phyloP scores from a whole-genome alignment of 169 alveolate genomes.

The Plasmodium billcollinsi region DNA sequence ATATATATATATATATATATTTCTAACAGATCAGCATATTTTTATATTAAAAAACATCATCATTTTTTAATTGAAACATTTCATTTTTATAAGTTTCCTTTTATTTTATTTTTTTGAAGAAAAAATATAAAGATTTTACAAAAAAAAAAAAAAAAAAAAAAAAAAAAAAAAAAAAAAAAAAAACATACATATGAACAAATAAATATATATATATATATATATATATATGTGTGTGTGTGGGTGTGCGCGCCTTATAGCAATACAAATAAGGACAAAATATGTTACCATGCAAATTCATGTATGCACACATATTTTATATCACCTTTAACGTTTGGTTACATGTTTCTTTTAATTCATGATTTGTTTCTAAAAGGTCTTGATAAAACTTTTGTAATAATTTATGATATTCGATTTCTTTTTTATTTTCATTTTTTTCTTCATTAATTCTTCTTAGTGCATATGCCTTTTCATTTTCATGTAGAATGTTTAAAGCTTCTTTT shows the following conservation, averaged over 20 bases:
- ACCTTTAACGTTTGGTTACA: background rate
- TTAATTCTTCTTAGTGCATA: constrained; percentile 50
- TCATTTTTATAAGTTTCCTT: background rate
- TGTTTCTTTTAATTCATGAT: constrained; percentile 10
- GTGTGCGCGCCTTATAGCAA: no score
- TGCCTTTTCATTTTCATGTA: constrained; percentile 58
- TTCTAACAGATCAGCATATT: background rate
- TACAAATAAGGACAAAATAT: no score
- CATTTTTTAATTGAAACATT: background rate
- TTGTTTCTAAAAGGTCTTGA: constrained; percentile 26
- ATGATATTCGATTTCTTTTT: constrained; percentile 75
- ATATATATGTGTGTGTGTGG: no score
- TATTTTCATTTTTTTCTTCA: constrained; percentile 54
- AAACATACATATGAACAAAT: background rate
- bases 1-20: background rate
- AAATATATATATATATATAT: background rate
- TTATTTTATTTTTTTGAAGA: no score
- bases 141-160: constrained; percentile 3
- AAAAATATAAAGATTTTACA: background rate
- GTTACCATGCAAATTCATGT: no score
- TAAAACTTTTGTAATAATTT: constrained; percentile 77
- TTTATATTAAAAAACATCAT: no score
- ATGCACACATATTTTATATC: background rate
- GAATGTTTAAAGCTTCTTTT: constrained; percentile 37
- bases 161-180: background rate